Percentiles rank a stretch among this genome's conserved stretches.
phyloP scores from a whole-genome alignment of 73 alveolate genomes.

The Paramecium pentaurelia region DNA sequence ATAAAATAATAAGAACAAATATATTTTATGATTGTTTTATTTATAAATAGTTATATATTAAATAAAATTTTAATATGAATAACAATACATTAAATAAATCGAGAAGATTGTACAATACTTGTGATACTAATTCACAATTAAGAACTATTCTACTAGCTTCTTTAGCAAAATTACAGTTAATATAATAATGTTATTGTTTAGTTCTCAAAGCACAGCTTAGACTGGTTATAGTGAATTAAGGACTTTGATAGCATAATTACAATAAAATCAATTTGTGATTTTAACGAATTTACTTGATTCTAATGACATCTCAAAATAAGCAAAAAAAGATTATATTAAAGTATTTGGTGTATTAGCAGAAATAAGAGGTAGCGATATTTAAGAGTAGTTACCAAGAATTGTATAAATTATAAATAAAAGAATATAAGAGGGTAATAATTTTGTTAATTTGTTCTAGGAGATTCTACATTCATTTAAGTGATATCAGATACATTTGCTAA shows the following conservation, averaged over 20 bases:
- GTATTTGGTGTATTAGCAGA: slow-evolving; percentile 47
- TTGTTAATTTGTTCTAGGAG: neutral
- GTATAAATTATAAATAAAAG: slow-evolving; percentile 44
- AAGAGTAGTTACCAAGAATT: slow-evolving; percentile 42
- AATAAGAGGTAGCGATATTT: slow-evolving; percentile 27
- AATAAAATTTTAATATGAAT: neutral
- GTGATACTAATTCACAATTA: neutral
- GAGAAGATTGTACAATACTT: neutral
- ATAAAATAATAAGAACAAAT: neutral
- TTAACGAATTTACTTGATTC: slow-evolving; percentile 7
- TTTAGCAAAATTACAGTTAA: slow-evolving; percentile 21
- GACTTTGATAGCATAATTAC: neutral
- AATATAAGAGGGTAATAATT: slow-evolving; percentile 40
- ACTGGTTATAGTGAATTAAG: slow-evolving; percentile 36
- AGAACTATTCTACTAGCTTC: neutral
- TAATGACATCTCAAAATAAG: slow-evolving; percentile 19
- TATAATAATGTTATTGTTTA: neutral
- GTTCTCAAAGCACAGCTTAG: neutral
- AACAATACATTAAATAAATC: neutral
- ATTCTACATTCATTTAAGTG: slow-evolving; percentile 30
- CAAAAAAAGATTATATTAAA: slow-evolving; percentile 56
- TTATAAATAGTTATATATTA: neutral
- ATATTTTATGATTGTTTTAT: neutral
- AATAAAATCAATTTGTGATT: neutral
- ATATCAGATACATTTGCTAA: slow-evolving; percentile 52